Evolutionary conservation across 2,329 filamentous ascomycete genomes (phyloP).

Genomic region (Talaromyces sp.): DNA sequence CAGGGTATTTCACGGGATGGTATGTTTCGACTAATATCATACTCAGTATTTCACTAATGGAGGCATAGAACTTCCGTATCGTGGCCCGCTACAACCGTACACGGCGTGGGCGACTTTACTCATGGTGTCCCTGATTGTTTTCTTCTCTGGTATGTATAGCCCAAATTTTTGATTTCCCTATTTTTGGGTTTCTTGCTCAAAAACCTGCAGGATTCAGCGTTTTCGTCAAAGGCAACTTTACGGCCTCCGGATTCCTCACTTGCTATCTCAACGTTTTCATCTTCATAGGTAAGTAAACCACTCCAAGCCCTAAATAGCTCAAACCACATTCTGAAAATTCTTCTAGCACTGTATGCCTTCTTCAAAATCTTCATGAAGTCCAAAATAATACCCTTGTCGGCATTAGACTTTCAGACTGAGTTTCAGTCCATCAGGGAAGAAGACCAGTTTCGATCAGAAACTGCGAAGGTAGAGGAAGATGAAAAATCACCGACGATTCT

Average conservation of each 20-base stretch:
- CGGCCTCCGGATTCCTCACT: conserved; percentile 61
- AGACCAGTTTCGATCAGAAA: neutral
- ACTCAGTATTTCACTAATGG: neutral
- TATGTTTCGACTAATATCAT: neutral
- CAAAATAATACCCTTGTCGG: conserved; percentile 11
- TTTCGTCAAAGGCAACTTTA: conserved; percentile 46
- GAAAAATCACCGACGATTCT: neutral
- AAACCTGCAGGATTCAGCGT: conserved; percentile 58
- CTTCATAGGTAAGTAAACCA: conserved; percentile 53
- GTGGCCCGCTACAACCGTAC: conserved; percentile 61
- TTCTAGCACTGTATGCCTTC: conserved; percentile 14
- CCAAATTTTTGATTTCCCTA: neutral
- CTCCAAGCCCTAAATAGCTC: neutral
- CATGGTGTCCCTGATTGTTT: conserved; percentile 44
- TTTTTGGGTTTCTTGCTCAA: neutral
- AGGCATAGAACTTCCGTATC: conserved; percentile 51
- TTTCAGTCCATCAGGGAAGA: conserved; percentile 13
- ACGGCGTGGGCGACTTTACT: conserved; percentile 60
- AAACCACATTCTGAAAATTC: neutral
- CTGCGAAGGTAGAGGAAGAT: neutral
- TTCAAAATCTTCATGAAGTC: conserved; percentile 22
- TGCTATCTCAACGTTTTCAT: conserved; percentile 63
- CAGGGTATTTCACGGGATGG: conserved; percentile 54
- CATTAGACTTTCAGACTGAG: conserved; percentile 19
- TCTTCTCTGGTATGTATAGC: conserved; percentile 5